Base-by-base conservation (phyloP, 306 rosid species). In the Acacia crassicarpa region DNA sequence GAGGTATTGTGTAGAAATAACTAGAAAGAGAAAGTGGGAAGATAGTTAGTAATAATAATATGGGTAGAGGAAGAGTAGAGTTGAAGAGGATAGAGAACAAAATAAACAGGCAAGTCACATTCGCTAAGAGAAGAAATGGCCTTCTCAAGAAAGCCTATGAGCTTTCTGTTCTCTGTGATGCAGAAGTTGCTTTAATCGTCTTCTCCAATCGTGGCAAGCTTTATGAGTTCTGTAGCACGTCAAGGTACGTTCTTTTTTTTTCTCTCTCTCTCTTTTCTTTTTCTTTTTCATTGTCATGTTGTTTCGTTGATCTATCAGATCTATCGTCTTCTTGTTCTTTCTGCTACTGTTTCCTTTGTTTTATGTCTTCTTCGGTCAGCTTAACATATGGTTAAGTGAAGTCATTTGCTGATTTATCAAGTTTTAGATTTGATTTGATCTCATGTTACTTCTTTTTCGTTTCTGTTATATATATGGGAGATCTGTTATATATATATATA, bases 61-160 rank as follows among this genome's bases (percentile, higher is more conserved):
- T 94, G 98, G 98, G 98, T 49, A 94, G 98, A 75, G 97, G 97
- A 89, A 91, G 98, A 86, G 98, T 94, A 45, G 98, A 94, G 87
- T 79, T 94, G 87, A 94, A 91, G 90, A 94, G 98, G 86, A 94
- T 92, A 88, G 97, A 94, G 94, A 94, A 94, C 91, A 94, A 94
- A 90, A 92, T 94, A 88, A 94, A 94, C 97, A 94, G 98, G 85
- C 98, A 94, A 35, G 98, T 94, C 0, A 94, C 98, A 5, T 94
- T 94, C 81, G 97, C 98, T 35, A 92, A 94, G 92, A 89, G 98
- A 67, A 91, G 98, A 67, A 94, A 92, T 89, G 98, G 98, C 8
- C 90, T 94, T 68, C 87, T 92, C 67, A 94, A 94, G 95, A 94
- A 94, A 86, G 98, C 98, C 22, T 94, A 94, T 80, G 98, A 94